phyloP scores from a whole-genome alignment of 2,329 filamentous ascomycete genomes.

The Diaporthe caulivora region DNA sequence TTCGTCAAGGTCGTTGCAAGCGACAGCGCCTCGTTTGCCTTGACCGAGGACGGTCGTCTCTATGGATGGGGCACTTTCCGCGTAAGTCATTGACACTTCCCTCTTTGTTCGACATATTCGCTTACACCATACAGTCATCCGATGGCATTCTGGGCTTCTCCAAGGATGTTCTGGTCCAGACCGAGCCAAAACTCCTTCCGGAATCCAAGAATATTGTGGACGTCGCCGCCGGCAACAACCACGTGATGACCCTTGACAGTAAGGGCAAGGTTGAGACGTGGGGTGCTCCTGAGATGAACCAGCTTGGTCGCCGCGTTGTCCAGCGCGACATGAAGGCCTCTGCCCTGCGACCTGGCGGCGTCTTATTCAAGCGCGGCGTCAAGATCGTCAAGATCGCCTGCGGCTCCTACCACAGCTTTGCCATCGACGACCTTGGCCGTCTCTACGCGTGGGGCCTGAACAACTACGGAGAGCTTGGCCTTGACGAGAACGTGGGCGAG shows the following conservation, averaged over 20 bases:
- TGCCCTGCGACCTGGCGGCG: constrained; percentile 50
- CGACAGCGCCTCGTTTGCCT: constrained; percentile 81
- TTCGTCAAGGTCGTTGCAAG: constrained; percentile 75
- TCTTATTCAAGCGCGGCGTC: constrained; percentile 58
- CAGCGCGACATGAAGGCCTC: constrained; percentile 62
- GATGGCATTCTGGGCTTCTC: constrained; percentile 62
- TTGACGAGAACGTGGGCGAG: constrained; percentile 70
- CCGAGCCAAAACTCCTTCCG: constrained; percentile 66
- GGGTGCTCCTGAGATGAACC: constrained; percentile 78
- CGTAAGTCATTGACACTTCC: constrained; percentile 46
- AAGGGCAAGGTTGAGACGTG: constrained; percentile 76
- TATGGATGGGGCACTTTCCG: constrained; percentile 90
- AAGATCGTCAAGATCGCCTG: constrained; percentile 74
- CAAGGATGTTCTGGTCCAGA: constrained; percentile 53
- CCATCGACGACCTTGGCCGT: constrained; percentile 76
- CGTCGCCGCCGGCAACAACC: constrained; percentile 77
- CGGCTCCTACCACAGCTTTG: constrained; percentile 87
- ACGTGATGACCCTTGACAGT: constrained; percentile 75
- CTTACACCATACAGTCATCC: constrained; percentile 48
- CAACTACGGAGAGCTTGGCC: constrained; percentile 85
- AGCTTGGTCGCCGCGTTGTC: constrained; percentile 71
- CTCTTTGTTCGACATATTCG: background rate
- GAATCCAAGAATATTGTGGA: constrained; percentile 75
- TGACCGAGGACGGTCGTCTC: constrained; percentile 80
- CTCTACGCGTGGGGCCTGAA: constrained; percentile 90